Conservation (phyloP, 176 grass and related monocot species). For the Avena eriantha region DNA sequence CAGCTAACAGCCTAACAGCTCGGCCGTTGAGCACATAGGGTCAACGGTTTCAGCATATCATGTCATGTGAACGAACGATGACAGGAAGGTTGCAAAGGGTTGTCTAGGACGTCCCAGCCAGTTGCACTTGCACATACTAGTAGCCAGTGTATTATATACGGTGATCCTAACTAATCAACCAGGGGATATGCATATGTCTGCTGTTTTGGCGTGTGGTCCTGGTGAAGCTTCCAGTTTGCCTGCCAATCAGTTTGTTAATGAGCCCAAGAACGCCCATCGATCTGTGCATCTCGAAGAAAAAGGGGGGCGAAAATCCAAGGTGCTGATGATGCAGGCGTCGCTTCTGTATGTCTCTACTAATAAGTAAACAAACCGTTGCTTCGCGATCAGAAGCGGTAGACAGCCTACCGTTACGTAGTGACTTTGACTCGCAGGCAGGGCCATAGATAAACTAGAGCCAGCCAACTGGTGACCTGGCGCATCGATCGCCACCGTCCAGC, state of each 20-base stretch:
- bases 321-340: too few relatives aligned
- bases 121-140: too few relatives aligned
- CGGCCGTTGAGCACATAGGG: background rate
- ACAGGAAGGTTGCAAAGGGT: background rate
- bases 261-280: too few relatives aligned
- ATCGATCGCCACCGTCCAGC: constrained; percentile 35
- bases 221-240: background rate
- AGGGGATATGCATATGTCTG: background rate
- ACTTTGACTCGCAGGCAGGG: constrained; percentile 19
- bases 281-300: too few relatives aligned
- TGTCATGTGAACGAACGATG: background rate
- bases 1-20: background rate
- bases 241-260: background rate
- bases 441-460: background rate
- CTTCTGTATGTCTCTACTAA: too few relatives aligned
- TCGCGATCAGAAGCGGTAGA: constrained; percentile 27
- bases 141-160: too few relatives aligned
- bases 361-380: background rate
- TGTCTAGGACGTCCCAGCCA: background rate
- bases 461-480: background rate
- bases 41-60: constrained; percentile 34
- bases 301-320: too few relatives aligned
- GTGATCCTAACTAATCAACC: background rate
- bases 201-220: background rate
- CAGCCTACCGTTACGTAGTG: constrained; percentile 28